Evolutionary conservation across 441 rosid species (phyloP).

Genomic region (Aleurites moluccanus): DNA sequence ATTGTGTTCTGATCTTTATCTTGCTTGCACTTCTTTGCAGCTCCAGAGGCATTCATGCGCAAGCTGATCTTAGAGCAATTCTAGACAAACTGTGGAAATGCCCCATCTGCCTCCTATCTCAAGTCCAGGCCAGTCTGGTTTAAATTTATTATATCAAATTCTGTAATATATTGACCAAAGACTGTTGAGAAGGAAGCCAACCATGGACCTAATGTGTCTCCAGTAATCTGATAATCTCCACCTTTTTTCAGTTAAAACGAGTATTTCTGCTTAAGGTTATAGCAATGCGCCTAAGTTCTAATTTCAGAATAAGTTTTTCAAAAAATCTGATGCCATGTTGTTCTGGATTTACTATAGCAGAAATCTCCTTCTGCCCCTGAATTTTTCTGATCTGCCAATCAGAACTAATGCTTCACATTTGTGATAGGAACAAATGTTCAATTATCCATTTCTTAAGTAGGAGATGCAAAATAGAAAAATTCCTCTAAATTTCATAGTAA

Average conservation of each 20-base stretch:
- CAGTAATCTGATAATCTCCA: neutral
- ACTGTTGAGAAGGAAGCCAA: neutral
- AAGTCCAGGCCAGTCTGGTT: neutral
- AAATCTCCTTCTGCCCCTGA: neutral
- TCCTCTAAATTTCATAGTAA: neutral
- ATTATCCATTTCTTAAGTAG: neutral
- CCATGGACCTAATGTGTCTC: neutral
- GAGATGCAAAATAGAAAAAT: neutral
- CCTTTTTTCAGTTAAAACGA: neutral
- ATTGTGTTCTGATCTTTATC: slow-evolving; percentile 3
- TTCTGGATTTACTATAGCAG: neutral
- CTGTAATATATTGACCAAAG: neutral
- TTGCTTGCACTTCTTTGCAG: slow-evolving; percentile 22
- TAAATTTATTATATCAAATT: neutral
- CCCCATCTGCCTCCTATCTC: neutral
- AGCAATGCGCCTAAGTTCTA: neutral
- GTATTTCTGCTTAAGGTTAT: neutral
- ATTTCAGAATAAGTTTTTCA: neutral
- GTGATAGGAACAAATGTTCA: neutral
- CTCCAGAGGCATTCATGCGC: slow-evolving; percentile 47
- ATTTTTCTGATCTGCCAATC: neutral
- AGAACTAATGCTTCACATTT: neutral
- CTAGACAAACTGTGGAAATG: slow-evolving; percentile 21
- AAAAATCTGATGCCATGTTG: neutral
- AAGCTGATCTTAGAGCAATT: slow-evolving; percentile 42